Evolutionary conservation across 192 early-diverging fungal genomes (phyloP).

Genomic region (Oehlia diaphana): DNA sequence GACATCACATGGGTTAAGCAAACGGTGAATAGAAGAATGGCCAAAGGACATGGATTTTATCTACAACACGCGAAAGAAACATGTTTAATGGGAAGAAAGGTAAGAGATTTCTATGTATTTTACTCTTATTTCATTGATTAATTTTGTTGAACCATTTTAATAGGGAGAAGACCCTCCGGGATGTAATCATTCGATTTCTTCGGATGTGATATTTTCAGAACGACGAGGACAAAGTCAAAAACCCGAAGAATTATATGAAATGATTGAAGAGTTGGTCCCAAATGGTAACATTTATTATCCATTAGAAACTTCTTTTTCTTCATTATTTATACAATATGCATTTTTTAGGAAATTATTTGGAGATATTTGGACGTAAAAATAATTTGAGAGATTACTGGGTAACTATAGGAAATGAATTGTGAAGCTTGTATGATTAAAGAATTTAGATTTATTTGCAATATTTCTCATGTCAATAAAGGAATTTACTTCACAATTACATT

Average conservation of each 20-base stretch:
- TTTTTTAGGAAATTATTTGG: conserved; percentile 74
- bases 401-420: conserved; percentile 96
- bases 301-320: conserved; percentile 2
- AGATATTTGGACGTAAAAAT: conserved; percentile 96
- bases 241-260: conserved; percentile 92
- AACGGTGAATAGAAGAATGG: conserved; percentile 94
- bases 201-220: conserved; percentile 93
- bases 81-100: conserved; percentile 92
- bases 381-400: conserved; percentile 97
- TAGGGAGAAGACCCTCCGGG: conserved; percentile 73
- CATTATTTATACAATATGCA: not conserved
- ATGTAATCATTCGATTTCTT: conserved; percentile 70
- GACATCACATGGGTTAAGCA: conserved; percentile 98
- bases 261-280: conserved; percentile 92
- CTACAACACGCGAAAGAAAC: conserved; percentile 98
- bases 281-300: conserved; percentile 52
- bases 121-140: not conserved
- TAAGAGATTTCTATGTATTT: conserved; percentile 27
- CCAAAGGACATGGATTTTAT: conserved; percentile 97
- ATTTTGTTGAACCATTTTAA: not conserved
- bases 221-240: conserved; percentile 95
- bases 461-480: no score
- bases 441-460: no score
- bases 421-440: not conserved
- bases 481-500: no score